phyloP scores from a whole-genome alignment of 73 alveolate species.

The Paramecium primaurelia region DNA sequence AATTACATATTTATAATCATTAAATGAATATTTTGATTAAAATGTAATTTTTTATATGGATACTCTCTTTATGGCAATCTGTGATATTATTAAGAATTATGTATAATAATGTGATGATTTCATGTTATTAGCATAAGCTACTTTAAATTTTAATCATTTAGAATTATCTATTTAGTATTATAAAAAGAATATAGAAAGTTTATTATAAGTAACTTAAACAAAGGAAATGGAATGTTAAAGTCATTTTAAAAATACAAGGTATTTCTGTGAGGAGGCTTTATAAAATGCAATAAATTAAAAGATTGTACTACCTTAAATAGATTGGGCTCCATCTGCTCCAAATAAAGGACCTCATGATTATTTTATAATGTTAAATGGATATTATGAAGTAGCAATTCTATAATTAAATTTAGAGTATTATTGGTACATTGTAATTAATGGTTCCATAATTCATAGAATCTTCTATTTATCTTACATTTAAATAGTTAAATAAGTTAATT shows the following conservation, averaged over 20 bases:
- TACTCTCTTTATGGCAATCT: background rate
- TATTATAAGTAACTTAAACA: slow-evolving; percentile 3
- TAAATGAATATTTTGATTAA: slow-evolving; percentile 26
- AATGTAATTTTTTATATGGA: slow-evolving; percentile 43
- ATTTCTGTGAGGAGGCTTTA: background rate
- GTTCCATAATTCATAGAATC: slow-evolving; percentile 6
- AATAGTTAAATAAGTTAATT: background rate
- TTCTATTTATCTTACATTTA: slow-evolving; percentile 17
- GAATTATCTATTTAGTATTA: slow-evolving; percentile 1
- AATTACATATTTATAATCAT: background rate
- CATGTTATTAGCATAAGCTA: background rate
- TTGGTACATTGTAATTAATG: background rate
- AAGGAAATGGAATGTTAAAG: slow-evolving; percentile 25
- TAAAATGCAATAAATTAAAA: background rate
- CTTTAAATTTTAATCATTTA: background rate
- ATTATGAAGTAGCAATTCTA: background rate
- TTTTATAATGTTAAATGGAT: slow-evolving; percentile 26
- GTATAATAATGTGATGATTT: background rate
- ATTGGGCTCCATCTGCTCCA: slow-evolving; percentile 14
- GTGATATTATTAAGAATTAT: slow-evolving; percentile 1
- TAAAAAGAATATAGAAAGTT: background rate
- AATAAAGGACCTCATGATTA: slow-evolving; percentile 39
- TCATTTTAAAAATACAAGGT: background rate
- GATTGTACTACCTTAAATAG: background rate
- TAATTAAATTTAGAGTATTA: background rate